Percentiles rank a stretch among this genome's conserved stretches.
These are phyloP conservation scores for Epichloe baconii DNA, from an alignment of 2,329 filamentous ascomycete species.

Conservation along the genomic window DNA sequence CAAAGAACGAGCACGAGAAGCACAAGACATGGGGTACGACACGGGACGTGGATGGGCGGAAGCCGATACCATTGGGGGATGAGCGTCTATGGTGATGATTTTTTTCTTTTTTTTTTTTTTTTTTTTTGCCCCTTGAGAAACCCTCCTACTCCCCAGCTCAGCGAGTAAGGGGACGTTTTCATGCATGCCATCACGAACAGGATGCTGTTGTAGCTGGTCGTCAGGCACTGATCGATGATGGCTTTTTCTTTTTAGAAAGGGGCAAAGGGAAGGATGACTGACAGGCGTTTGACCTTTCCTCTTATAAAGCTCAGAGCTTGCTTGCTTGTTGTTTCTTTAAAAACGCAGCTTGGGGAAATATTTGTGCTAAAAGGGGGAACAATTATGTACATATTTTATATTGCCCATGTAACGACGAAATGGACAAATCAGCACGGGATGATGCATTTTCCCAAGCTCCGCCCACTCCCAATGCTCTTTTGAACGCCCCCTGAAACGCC, in stretches of 20 bases:
- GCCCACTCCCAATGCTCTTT: too few relatives aligned
- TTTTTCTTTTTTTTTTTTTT: background rate
- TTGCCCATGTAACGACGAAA: background rate
- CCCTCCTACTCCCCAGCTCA: background rate
- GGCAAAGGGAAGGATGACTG: too few relatives aligned
- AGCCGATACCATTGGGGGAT: slow-evolving; percentile 15
- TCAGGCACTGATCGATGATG: background rate
- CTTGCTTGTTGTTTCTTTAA: too few relatives aligned
- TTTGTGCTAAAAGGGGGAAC: background rate
- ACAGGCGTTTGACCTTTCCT: too few relatives aligned
- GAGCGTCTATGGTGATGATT: slow-evolving; percentile 10
- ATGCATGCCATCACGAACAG: background rate
- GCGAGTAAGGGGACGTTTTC: background rate
- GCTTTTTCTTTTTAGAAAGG: background rate
- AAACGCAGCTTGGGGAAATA: too few relatives aligned
- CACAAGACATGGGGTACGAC: slow-evolving; percentile 27
- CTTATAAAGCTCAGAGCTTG: too few relatives aligned
- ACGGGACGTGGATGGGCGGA: slow-evolving; percentile 17
- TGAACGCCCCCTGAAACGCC: background rate
- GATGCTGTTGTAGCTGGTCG: too few relatives aligned
- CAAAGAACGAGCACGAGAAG: slow-evolving; percentile 26
- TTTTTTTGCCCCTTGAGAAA: background rate
- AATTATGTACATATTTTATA: background rate
- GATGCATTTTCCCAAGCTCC: background rate
- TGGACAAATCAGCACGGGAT: background rate